Evolutionary conservation across 108 stramenopile genomes (phyloP).

Genomic region (Cyclotella atomus): DNA sequence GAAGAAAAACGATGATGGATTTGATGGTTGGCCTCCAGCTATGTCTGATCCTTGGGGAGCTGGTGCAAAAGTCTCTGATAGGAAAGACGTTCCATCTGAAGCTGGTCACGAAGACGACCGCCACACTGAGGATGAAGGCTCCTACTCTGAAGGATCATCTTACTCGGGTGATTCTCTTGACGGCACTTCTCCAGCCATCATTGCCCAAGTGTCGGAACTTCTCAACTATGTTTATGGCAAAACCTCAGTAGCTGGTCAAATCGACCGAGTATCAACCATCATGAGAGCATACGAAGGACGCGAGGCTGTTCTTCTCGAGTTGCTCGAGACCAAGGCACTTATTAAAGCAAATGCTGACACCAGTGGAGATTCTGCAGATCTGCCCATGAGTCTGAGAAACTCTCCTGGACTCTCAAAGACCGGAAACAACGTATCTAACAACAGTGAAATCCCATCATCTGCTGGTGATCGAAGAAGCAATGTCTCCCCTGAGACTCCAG

Average conservation of each 20-base stretch:
- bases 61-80: slow-evolving; percentile 38
- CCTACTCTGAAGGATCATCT: slow-evolving; percentile 58
- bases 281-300: slow-evolving; percentile 92
- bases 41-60: slow-evolving; percentile 51
- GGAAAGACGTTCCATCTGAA: not conserved
- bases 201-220: slow-evolving; percentile 91
- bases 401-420: slow-evolving; percentile 49
- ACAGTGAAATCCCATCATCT: slow-evolving; percentile 73
- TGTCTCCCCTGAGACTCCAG: slow-evolving; percentile 36
- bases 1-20: slow-evolving; percentile 10
- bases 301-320: slow-evolving; percentile 86
- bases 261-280: slow-evolving; percentile 89
- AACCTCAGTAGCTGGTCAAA: slow-evolving; percentile 89
- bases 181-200: slow-evolving; percentile 88
- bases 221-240: slow-evolving; percentile 91
- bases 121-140: slow-evolving; percentile 57
- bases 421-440: slow-evolving; percentile 64
- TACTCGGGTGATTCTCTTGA: slow-evolving; percentile 65
- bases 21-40: slow-evolving; percentile 52
- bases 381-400: slow-evolving; percentile 77
- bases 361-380: slow-evolving; percentile 61
- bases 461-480: slow-evolving; percentile 31
- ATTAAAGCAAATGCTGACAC: slow-evolving; percentile 89
- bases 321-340: slow-evolving; percentile 87
- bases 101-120: slow-evolving; percentile 22